phyloP scores from a whole-genome alignment of 192 early-diverging fungal species.

The Backusella tuberculispora region DNA sequence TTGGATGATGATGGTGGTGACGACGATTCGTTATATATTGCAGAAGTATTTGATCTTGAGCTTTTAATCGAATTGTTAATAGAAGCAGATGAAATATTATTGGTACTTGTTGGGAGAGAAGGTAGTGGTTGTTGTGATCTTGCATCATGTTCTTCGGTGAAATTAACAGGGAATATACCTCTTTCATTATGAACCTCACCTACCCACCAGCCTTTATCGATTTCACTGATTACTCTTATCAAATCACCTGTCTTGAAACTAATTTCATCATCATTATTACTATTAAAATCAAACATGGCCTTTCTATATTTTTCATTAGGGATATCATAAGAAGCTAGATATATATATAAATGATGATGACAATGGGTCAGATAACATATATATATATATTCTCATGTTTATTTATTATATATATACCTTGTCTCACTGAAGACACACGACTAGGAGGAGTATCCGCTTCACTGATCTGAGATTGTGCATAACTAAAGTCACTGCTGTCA shows the following conservation, averaged over 20 bases:
- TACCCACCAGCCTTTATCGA: conserved; percentile 96
- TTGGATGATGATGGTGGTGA: conserved; percentile 6
- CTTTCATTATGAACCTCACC: conserved; percentile 72
- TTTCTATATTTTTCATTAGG: conserved; percentile 61
- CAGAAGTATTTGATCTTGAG: neutral
- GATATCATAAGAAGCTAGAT: neutral
- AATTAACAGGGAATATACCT: conserved; percentile 97
- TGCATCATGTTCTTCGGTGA: conserved; percentile 64
- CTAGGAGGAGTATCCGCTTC: neutral
- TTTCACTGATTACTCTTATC: conserved; percentile 81
- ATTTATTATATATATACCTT: neutral
- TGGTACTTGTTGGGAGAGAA: neutral
- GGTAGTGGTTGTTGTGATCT: neutral
- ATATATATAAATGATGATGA: neutral
- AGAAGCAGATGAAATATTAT: neutral
- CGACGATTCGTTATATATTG: conserved; percentile 14
- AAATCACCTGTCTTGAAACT: conserved; percentile 86
- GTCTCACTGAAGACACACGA: conserved; percentile 6
- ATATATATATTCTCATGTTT: neutral
- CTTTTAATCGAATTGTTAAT: neutral
- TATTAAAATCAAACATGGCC: conserved; percentile 83
- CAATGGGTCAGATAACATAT: too few relatives aligned
- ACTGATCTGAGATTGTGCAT: neutral
- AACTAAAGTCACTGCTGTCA: neutral
- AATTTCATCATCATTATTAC: conserved; percentile 80